Evolutionary conservation across 108 stramenopile genomes (phyloP).

Genomic region (Parmales sp.): DNA sequence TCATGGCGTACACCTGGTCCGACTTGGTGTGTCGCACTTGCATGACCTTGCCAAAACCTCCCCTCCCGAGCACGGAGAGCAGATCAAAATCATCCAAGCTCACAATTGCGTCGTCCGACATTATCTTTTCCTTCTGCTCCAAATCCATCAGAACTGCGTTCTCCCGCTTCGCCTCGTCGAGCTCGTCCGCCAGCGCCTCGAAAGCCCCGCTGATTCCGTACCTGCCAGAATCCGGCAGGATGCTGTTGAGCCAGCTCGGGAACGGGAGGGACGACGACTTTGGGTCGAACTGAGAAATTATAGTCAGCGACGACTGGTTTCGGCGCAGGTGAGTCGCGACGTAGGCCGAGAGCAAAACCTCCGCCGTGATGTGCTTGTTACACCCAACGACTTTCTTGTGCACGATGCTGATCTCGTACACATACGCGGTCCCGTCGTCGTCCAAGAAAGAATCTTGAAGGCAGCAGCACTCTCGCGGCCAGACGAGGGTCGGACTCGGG

Average conservation of each 20-base stretch:
- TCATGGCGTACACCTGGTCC: conserved; percentile 31
- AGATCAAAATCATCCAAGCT: conserved; percentile 26
- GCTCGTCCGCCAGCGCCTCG: not conserved
- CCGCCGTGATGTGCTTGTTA: conserved; percentile 15
- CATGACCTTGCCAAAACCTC: conserved; percentile 42
- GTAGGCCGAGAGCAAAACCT: conserved; percentile 17
- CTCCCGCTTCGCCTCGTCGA: not conserved
- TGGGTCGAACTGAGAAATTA: not conserved
- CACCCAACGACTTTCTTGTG: conserved; percentile 16
- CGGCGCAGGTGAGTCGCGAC: too few relatives aligned
- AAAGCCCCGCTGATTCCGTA: not conserved
- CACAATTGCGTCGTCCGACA: not conserved
- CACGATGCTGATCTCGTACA: conserved; percentile 20
- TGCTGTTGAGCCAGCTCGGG: not conserved
- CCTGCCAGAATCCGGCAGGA: not conserved
- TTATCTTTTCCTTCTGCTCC: not conserved
- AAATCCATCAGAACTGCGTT: not conserved
- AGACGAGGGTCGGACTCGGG: not conserved
- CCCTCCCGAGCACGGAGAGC: conserved; percentile 32
- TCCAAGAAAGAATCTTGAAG: conserved; percentile 22
- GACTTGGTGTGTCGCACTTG: conserved; percentile 19
- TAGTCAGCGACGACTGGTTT: not conserved
- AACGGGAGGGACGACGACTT: not conserved
- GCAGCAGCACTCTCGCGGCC: conserved; percentile 17
- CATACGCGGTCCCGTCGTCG: conserved; percentile 15